phyloP scores from a whole-genome alignment of 768 basidiomycete species.

The Porphyrellus cyaneotinctus region DNA sequence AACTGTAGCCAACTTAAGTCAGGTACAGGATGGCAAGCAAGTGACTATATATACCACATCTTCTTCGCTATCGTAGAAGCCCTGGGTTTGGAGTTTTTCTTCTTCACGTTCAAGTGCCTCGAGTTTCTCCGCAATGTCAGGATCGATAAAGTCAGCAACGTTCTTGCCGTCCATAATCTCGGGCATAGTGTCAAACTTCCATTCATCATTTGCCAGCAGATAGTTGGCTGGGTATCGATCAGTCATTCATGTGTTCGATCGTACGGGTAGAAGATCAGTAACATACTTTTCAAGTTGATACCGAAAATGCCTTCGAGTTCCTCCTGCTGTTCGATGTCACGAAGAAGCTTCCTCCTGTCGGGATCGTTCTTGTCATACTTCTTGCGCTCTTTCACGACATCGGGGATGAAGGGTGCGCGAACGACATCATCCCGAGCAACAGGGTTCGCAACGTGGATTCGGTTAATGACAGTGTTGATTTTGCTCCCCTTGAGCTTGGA shows the following conservation, averaged over 20 bases:
- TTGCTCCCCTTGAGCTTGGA: constrained; percentile 91
- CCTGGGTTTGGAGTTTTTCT: constrained; percentile 88
- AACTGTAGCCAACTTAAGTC: constrained; percentile 23
- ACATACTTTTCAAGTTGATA: constrained; percentile 80
- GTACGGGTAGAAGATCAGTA: not conserved
- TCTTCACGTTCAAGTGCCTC: constrained; percentile 97
- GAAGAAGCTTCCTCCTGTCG: constrained; percentile 64
- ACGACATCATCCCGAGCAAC: constrained; percentile 87
- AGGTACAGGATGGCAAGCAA: not conserved
- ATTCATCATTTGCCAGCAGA: constrained; percentile 80
- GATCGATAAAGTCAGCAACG: constrained; percentile 96
- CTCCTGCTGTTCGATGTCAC: constrained; percentile 80
- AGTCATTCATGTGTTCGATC: constrained; percentile 1
- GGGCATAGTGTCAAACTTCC: constrained; percentile 98
- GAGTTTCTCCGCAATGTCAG: constrained; percentile 94
- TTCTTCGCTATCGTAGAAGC: constrained; percentile 89
- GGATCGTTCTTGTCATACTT: constrained; percentile 90
- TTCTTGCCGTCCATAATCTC: constrained; percentile 99
- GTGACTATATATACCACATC: constrained; percentile 58
- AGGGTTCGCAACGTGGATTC: constrained; percentile 93
- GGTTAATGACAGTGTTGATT: constrained; percentile 88
- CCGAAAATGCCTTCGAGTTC: constrained; percentile 92
- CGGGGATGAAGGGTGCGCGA: constrained; percentile 86
- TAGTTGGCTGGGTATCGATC: constrained; percentile 71
- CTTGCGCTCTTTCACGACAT: constrained; percentile 65